Conservation (phyloP, 495 filamentous ascomycete species). For the Hypoxylon fragiforme region DNA sequence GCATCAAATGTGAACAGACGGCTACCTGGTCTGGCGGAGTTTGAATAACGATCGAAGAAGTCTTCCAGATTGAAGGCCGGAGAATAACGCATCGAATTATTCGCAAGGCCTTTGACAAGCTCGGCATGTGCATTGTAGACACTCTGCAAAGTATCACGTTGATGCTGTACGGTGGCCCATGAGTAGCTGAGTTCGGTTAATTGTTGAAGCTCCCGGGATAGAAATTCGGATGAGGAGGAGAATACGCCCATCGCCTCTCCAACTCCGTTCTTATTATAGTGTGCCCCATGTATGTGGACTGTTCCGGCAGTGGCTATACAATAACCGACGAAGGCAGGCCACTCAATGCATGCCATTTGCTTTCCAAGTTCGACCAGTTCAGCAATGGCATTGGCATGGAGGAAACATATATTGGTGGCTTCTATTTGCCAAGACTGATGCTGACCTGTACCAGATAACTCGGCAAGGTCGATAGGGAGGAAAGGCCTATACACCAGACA, state of each 20-base stretch:
- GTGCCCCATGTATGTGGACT: conserved; percentile 81
- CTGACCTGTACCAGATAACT: conserved; percentile 75
- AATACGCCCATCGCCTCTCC: conserved; percentile 59
- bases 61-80: conserved; percentile 83
- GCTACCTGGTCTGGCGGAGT: conserved; percentile 45
- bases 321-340: conserved; percentile 81
- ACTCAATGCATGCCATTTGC: conserved; percentile 67
- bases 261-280: conserved; percentile 68
- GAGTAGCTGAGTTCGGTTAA: conserved; percentile 69
- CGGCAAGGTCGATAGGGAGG: conserved; percentile 77
- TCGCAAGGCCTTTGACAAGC: conserved; percentile 70
- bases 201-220: conserved; percentile 77
- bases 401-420: conserved; percentile 81
- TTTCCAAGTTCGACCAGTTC: conserved; percentile 79
- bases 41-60: conserved; percentile 78
- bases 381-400: conserved; percentile 83
- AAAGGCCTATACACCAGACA: conserved; percentile 85
- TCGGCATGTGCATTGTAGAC: conserved; percentile 74
- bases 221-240: conserved; percentile 64
- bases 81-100: conserved; percentile 61
- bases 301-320: conserved; percentile 82
- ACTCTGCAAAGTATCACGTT: conserved; percentile 72
- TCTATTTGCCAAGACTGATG: conserved; percentile 92
- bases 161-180: conserved; percentile 79
- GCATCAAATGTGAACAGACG: conserved; percentile 54